These are phyloP conservation scores for Plasmodium yoelii DNA, from an alignment of 169 alveolate genomes.

Conservation along the genomic window DNA sequence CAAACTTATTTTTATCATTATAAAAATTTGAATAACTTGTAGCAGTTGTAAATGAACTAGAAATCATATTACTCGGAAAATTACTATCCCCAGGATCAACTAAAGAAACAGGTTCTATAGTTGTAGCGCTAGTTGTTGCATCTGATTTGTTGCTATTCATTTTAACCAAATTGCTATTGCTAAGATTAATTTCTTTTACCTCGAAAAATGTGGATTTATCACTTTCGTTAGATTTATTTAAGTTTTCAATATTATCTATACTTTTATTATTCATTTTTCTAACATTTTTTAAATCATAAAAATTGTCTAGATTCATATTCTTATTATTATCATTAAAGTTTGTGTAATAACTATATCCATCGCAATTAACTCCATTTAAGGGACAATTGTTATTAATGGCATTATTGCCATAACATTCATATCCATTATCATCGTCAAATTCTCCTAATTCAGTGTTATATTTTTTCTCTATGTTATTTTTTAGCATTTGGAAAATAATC, in stretches of 20 bases:
- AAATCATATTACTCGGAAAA: neutral
- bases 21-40: neutral
- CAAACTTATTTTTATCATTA: neutral
- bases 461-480: constrained; percentile 28
- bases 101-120: neutral
- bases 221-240: constrained; percentile 31
- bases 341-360: neutral
- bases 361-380: no score
- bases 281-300: neutral
- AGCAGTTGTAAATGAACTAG: neutral
- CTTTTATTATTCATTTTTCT: constrained; percentile 1
- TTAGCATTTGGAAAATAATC: constrained; percentile 48
- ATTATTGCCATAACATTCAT: no score
- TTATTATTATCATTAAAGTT: neutral
- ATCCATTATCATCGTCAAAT: neutral
- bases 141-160: constrained; percentile 51
- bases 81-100: neutral
- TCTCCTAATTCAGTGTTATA: neutral
- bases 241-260: neutral
- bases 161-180: constrained; percentile 17
- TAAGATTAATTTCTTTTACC: constrained; percentile 11
- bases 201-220: constrained; percentile 11
- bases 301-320: neutral
- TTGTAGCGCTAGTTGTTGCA: constrained; percentile 17
- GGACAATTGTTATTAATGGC: no score